A percentile compares a stretch with the other conserved stretches of the same genome.
Evolutionary conservation across 1,139 yeast genomes (phyloP).

Genomic region (Pichia sp.): DNA sequence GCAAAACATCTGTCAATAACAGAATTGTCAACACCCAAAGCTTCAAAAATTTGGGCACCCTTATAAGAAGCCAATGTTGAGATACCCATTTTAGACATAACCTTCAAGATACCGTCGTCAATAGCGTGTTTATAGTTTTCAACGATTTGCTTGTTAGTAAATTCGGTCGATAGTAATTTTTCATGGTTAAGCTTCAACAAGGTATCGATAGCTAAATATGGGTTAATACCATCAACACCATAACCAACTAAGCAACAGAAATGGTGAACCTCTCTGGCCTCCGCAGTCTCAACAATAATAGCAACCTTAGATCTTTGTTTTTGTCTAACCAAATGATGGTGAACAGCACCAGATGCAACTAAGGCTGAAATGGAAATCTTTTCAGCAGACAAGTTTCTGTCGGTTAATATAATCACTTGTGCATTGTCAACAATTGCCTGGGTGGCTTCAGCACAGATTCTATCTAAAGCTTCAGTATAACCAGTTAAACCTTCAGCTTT

Average conservation of each 20-base stretch:
- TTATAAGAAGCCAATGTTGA: constrained; percentile 95
- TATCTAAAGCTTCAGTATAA: constrained; percentile 75
- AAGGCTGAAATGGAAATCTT: constrained; percentile 83
- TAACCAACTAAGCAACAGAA: constrained; percentile 91
- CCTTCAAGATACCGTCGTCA: constrained; percentile 89
- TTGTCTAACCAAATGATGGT: constrained; percentile 91
- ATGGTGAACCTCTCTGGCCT: constrained; percentile 96
- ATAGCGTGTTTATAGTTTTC: constrained; percentile 74
- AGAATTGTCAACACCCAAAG: constrained; percentile 89
- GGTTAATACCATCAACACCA: constrained; percentile 95
- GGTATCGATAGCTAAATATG: constrained; percentile 89
- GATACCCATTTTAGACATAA: constrained; percentile 99
- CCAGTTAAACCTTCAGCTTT: constrained; percentile 80
- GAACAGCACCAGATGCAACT: constrained; percentile 95
- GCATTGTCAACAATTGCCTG: constrained; percentile 71
- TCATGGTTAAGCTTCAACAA: constrained; percentile 78
- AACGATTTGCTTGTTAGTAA: constrained; percentile 53
- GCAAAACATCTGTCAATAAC: constrained; percentile 94
- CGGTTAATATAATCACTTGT: constrained; percentile 72
- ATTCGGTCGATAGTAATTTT: constrained; percentile 54
- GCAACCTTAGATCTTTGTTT: constrained; percentile 97
- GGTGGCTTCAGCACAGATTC: constrained; percentile 82
- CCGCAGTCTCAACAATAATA: constrained; percentile 84
- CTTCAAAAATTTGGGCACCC: constrained; percentile 98
- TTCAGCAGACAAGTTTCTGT: constrained; percentile 48